Percentiles rank a stretch among this genome's conserved stretches.
phyloP scores from a whole-genome alignment of 345 rosid genomes.

The Linum tenue region DNA sequence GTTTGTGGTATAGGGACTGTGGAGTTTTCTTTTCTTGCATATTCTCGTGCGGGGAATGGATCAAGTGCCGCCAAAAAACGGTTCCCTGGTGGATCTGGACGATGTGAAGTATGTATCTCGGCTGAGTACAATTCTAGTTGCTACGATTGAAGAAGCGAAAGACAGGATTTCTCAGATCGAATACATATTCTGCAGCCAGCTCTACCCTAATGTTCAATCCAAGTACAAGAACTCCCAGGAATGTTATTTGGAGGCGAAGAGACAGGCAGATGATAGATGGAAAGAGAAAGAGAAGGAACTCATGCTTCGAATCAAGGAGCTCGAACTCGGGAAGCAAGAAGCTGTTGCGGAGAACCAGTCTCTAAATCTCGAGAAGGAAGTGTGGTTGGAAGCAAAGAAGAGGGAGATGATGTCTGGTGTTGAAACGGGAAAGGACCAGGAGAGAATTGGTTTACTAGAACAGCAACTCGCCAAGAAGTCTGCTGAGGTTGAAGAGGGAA shows the following conservation, averaged over 20 bases:
- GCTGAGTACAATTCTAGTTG: conserved; percentile 70
- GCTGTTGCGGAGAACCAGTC: conserved; percentile 29
- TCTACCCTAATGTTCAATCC: conserved; percentile 58
- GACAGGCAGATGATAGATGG: conserved; percentile 48
- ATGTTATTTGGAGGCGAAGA: conserved; percentile 39
- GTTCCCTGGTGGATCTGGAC: conserved; percentile 26
- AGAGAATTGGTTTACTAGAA: conserved; percentile 29
- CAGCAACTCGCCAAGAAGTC: conserved; percentile 30
- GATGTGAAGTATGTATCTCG: conserved; percentile 48
- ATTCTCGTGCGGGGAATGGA: background rate
- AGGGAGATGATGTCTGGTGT: conserved; percentile 16
- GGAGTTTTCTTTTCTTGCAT: too few species aligned
- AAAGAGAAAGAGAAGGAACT: conserved; percentile 43
- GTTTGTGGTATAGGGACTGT: too few species aligned
- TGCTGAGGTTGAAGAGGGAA: conserved; percentile 37
- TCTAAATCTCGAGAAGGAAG: conserved; percentile 37
- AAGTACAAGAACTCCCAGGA: conserved; percentile 44
- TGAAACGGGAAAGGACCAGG: conserved; percentile 19
- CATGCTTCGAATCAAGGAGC: conserved; percentile 37
- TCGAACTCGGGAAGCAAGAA: conserved; percentile 39
- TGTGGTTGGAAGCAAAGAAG: conserved; percentile 20
- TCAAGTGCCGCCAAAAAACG: conserved; percentile 12
- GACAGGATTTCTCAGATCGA: conserved; percentile 88
- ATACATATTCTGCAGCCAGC: conserved; percentile 76
- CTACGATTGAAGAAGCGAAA: conserved; percentile 82